A percentile compares a stretch with the other conserved stretches of the same genome.
Evolutionary conservation across 2,329 filamentous ascomycete genomes (phyloP).

Genomic region (Ophiosphaerella narmari): DNA sequence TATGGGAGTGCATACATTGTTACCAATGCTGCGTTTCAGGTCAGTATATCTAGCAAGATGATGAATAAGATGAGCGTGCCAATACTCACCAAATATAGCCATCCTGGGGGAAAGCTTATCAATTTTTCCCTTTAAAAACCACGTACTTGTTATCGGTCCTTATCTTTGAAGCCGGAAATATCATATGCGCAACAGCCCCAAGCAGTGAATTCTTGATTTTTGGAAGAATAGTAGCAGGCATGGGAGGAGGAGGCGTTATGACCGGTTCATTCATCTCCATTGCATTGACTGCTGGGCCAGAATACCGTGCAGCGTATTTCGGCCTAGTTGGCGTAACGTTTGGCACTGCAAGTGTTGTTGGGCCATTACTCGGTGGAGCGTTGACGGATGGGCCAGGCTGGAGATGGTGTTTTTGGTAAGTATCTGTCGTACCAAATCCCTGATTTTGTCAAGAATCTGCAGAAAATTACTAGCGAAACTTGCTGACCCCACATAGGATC

Average conservation of each 20-base stretch:
- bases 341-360: conserved; percentile 47
- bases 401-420: conserved; percentile 47
- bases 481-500: conserved; percentile 36
- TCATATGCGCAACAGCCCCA: conserved; percentile 53
- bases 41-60: too few species aligned
- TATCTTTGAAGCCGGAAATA: conserved; percentile 61
- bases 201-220: conserved; percentile 44
- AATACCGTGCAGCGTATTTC: conserved; percentile 48
- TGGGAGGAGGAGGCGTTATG: conserved; percentile 48
- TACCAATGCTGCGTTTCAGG: conserved; percentile 47
- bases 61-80: too few species aligned
- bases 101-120: conserved; percentile 53
- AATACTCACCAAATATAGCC: conserved; percentile 37
- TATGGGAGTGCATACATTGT: conserved; percentile 51
- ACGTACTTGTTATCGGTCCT: conserved; percentile 47
- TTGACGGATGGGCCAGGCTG: conserved; percentile 49
- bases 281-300: conserved; percentile 46
- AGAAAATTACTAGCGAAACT: too few species aligned
- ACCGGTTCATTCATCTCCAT: conserved; percentile 51
- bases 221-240: conserved; percentile 48
- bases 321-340: conserved; percentile 44
- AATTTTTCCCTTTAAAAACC: conserved; percentile 50
- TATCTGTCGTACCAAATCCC: background rate
- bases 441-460: too few species aligned
- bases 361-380: conserved; percentile 50